These are phyloP conservation scores for Lathyrus tuberosus DNA, from an alignment of 306 rosid genomes.

Conservation along the genomic window DNA sequence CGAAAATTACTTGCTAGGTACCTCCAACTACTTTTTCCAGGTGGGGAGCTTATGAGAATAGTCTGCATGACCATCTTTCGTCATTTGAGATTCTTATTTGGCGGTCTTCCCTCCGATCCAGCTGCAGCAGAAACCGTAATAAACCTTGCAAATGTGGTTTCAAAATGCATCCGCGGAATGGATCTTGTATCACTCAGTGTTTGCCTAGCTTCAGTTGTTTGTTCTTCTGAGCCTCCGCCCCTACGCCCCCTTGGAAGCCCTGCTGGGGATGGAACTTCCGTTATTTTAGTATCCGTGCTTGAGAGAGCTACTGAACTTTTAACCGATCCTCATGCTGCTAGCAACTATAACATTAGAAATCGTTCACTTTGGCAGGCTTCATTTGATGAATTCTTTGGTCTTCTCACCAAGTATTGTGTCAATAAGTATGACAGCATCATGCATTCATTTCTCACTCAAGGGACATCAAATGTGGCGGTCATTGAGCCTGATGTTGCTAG, in stretches of 20 bases:
- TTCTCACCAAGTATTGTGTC: conserved; percentile 80
- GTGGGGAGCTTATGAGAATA: conserved; percentile 78
- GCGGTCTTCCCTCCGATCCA: conserved; percentile 73
- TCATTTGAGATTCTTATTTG: conserved; percentile 85
- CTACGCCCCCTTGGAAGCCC: conserved; percentile 88
- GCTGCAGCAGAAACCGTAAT: conserved; percentile 62
- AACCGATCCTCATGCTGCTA: conserved; percentile 77
- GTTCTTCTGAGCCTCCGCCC: conserved; percentile 89
- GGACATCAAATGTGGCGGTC: conserved; percentile 53
- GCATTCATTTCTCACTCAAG: conserved; percentile 66
- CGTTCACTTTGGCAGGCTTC: conserved; percentile 97
- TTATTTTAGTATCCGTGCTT: conserved; percentile 77
- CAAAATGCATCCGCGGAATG: conserved; percentile 66
- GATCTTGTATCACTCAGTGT: conserved; percentile 95
- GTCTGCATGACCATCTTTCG: conserved; percentile 97
- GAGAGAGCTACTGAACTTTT: conserved; percentile 91
- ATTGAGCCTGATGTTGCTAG: conserved; percentile 69
- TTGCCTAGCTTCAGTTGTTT: conserved; percentile 92
- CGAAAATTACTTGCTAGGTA: conserved; percentile 76
- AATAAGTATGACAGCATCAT: conserved; percentile 73
- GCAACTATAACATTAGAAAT: conserved; percentile 64
- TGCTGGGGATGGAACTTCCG: conserved; percentile 92
- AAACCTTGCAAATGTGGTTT: conserved; percentile 74
- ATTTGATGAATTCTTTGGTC: conserved; percentile 76
- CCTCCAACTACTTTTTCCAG: conserved; percentile 69